Conservation (phyloP, 345 rosid species). For the thale cress (Arabidopsis thaliana) region DNA sequence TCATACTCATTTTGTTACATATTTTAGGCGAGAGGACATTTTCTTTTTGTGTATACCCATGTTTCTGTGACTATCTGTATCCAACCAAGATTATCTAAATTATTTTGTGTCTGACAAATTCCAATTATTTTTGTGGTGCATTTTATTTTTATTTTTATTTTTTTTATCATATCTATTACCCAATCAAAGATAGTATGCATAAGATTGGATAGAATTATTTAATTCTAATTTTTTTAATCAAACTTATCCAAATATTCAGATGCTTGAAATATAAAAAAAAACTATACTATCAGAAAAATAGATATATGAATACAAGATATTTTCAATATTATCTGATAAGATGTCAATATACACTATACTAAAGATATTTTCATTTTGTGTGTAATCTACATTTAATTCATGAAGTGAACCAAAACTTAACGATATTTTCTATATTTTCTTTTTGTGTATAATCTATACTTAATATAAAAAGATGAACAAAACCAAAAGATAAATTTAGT, state of each 20-base stretch:
- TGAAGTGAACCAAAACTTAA: too few species aligned
- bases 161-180: constrained; percentile 1
- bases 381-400: background rate
- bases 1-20: constrained; percentile 26
- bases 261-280: background rate
- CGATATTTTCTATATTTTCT: background rate
- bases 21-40: constrained; percentile 24
- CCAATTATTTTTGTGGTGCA: background rate
- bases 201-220: constrained; percentile 21
- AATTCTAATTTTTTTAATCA: background rate
- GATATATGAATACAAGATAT: background rate
- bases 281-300: background rate
- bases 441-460: background rate
- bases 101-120: constrained; percentile 22
- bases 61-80: constrained; percentile 1
- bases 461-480: too few species aligned
- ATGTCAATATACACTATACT: background rate
- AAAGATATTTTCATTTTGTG: background rate
- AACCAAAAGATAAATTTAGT: too few species aligned
- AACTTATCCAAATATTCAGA: background rate
- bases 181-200: background rate
- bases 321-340: too few species aligned
- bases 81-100: constrained; percentile 23
- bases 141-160: background rate
- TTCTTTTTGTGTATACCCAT: constrained; percentile 11